Conservation (phyloP, 129 eudicot species). For the Saposhnikovia divaricata region DNA sequence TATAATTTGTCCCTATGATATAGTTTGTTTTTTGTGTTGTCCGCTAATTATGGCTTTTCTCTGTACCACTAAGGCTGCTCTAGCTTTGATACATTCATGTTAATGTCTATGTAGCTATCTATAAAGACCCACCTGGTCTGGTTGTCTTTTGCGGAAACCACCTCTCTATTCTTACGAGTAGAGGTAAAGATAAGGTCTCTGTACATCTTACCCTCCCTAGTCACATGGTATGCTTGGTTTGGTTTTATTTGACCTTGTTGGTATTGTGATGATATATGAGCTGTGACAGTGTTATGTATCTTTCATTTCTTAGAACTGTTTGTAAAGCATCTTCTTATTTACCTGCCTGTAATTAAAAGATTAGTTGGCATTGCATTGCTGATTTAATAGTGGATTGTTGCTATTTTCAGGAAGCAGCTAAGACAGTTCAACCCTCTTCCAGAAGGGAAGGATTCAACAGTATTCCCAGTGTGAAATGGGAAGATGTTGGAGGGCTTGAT, state of each 20-base stretch:
- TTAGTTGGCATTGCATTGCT: background rate
- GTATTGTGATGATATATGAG: background rate
- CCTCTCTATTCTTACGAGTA: background rate
- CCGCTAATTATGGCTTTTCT: background rate
- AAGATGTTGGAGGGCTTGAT: constrained; percentile 87
- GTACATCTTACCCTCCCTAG: background rate
- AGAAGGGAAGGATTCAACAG: constrained; percentile 89
- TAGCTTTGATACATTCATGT: background rate
- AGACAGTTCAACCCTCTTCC: constrained; percentile 61
- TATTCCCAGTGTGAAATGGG: constrained; percentile 80
- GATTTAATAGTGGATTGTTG: background rate
- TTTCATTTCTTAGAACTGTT: background rate
- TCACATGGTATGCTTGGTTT: background rate
- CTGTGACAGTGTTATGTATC: background rate
- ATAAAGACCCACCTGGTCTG: background rate
- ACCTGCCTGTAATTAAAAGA: background rate
- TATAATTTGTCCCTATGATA: background rate
- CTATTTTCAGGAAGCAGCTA: constrained; percentile 47
- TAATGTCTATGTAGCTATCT: background rate
- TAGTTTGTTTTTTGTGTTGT: background rate
- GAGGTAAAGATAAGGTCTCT: no score
- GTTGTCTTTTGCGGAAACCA: background rate
- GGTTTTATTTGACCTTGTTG: background rate
- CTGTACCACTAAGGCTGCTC: background rate
- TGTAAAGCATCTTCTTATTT: background rate